A percentile compares a stretch with the other conserved stretches of the same genome.
These are phyloP conservation scores for Apostasia shenzhenica DNA, from an alignment of 106 monocot species.

Conservation along the genomic window DNA sequence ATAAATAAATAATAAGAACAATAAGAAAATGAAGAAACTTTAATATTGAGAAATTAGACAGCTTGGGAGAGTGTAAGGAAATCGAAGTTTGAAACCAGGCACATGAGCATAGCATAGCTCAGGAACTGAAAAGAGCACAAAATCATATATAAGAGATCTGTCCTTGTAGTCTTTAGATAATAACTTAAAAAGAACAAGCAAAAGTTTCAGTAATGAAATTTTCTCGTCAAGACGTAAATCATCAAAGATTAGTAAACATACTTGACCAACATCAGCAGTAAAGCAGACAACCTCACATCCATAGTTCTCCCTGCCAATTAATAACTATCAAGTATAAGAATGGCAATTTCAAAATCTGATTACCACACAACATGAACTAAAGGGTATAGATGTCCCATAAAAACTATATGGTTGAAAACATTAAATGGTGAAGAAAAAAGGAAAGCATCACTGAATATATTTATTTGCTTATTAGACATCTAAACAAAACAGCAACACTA, in stretches of 20 bases:
- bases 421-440: background rate
- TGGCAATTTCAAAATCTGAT: background rate
- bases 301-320: constrained; percentile 81
- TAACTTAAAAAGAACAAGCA: no score
- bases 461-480: background rate
- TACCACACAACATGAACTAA: background rate
- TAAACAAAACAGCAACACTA: no score
- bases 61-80: no score
- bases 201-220: no score
- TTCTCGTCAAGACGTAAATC: background rate
- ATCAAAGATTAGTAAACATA: constrained; percentile 18
- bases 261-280: constrained; percentile 98
- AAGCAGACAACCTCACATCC: constrained; percentile 98
- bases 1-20: no score
- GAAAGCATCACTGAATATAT: background rate
- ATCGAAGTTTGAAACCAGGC: no score
- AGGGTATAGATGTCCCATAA: background rate
- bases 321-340: background rate
- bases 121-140: no score
- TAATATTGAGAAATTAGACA: no score
- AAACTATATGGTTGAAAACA: background rate
- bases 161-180: no score
- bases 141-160: no score
- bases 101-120: no score
- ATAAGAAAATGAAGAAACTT: no score